These are phyloP conservation scores for Penicillium dipodomyicola DNA, from an alignment of 495 filamentous ascomycete genomes.

Conservation along the genomic window DNA sequence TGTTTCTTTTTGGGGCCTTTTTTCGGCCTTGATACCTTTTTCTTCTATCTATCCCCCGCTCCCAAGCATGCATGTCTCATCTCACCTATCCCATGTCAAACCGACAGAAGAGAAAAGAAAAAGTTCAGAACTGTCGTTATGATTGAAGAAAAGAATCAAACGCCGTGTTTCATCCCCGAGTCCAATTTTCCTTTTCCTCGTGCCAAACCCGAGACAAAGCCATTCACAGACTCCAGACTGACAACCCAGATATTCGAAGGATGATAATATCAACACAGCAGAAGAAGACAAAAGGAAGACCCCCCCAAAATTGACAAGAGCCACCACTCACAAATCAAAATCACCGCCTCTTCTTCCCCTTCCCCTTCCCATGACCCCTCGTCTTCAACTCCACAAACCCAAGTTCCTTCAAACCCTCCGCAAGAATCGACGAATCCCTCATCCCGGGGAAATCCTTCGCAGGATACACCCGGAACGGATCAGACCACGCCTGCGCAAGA, in stretches of 20 bases:
- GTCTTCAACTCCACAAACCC: conserved; percentile 49
- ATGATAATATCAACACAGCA: neutral
- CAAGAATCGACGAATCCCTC: conserved; percentile 53
- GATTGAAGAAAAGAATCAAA: neutral
- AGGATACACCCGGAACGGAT: conserved; percentile 82
- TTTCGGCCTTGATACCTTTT: neutral
- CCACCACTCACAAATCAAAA: neutral
- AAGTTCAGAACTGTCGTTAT: neutral
- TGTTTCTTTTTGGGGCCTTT: neutral
- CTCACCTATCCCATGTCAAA: neutral
- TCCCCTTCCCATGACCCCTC: conserved; percentile 45
- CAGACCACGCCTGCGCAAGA: conserved; percentile 66
- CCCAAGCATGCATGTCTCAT: neutral
- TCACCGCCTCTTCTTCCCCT: conserved; percentile 34
- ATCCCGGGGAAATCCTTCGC: conserved; percentile 98
- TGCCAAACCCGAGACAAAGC: neutral
- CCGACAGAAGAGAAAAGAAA: neutral
- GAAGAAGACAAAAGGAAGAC: conserved; percentile 1
- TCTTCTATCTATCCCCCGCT: neutral
- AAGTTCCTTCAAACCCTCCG: conserved; percentile 42
- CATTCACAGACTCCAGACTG: conserved; percentile 1
- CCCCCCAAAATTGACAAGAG: neutral
- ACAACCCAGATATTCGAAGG: neutral
- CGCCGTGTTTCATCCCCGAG: neutral
- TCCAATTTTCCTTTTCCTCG: neutral